Conservation (phyloP, 352 stramenopile species). For the Halophytophthora batemanensis region DNA sequence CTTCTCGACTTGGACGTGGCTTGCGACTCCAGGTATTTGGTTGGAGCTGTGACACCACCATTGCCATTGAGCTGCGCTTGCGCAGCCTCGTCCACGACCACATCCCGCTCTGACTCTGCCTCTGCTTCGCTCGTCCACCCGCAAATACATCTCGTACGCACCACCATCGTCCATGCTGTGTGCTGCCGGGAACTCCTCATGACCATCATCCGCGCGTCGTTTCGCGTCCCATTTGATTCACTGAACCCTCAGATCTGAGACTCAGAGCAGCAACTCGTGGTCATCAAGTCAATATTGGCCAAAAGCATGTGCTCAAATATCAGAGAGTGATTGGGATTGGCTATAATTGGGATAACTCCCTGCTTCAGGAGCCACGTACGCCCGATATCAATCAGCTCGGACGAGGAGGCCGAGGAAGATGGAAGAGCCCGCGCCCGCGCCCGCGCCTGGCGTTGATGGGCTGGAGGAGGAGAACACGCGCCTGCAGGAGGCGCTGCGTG, state of each 20-base stretch:
- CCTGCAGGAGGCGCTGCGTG: conserved; percentile 41
- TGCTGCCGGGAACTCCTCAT: too few species aligned
- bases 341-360: too few species aligned
- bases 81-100: conserved; percentile 30
- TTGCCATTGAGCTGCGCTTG: too few species aligned
- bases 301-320: neutral
- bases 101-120: conserved; percentile 27
- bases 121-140: conserved; percentile 1
- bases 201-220: neutral
- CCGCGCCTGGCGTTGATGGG: conserved; percentile 13
- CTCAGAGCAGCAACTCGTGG: neutral
- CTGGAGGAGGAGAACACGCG: conserved; percentile 43
- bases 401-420: conserved; percentile 2
- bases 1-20: too few species aligned
- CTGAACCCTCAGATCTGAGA: neutral
- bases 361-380: too few species aligned
- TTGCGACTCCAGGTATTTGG: too few species aligned
- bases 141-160: too few species aligned
- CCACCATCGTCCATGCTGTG: too few species aligned
- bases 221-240: neutral
- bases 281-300: neutral
- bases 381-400: neutral
- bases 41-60: too few species aligned
- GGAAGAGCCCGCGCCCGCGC: conserved; percentile 8
- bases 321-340: too few species aligned